phyloP scores from a whole-genome alignment of 139 green algal genomes.

The Chlorella sp. region DNA sequence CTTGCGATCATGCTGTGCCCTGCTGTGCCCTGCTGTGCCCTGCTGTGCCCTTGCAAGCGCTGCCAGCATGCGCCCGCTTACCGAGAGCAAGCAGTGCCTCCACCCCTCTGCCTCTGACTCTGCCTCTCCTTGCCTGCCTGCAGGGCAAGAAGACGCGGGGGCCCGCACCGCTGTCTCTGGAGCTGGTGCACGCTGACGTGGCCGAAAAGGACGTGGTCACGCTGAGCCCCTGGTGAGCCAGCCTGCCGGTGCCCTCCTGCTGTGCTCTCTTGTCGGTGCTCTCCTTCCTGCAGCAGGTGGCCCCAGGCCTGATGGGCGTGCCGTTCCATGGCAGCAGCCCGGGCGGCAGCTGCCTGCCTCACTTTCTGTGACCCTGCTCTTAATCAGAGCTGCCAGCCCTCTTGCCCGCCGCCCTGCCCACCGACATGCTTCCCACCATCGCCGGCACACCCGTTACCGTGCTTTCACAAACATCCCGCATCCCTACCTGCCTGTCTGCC shows the following conservation, averaged over 20 bases:
- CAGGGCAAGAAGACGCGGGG: constrained; percentile 19
- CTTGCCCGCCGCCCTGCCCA: not conserved
- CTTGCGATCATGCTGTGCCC: too few relatives aligned
- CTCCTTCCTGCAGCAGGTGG: too few relatives aligned
- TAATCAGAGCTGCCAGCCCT: not conserved
- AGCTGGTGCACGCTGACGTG: constrained; percentile 89
- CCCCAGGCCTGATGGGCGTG: constrained; percentile 60
- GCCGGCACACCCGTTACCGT: too few relatives aligned
- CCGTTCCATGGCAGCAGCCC: too few relatives aligned
- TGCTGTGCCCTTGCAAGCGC: too few relatives aligned
- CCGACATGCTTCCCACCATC: not conserved
- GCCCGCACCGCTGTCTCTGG: constrained; percentile 73
- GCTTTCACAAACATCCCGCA: not conserved
- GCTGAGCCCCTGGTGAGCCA: constrained; percentile 75
- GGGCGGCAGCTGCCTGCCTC: not conserved
- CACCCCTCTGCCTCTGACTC: too few relatives aligned
- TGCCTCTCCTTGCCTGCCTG: not conserved
- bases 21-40: too few relatives aligned
- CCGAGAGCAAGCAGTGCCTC: too few relatives aligned
- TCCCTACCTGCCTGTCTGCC: too few relatives aligned
- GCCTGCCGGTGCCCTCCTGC: too few relatives aligned
- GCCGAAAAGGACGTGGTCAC: constrained; percentile 80
- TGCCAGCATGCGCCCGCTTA: too few relatives aligned
- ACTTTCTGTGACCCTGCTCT: not conserved
- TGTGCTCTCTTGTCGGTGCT: not conserved